Percentiles rank a stretch among this genome's conserved stretches.
phyloP scores from a whole-genome alignment of 169 alveolate genomes.

The Plasmodium coatneyi region DNA sequence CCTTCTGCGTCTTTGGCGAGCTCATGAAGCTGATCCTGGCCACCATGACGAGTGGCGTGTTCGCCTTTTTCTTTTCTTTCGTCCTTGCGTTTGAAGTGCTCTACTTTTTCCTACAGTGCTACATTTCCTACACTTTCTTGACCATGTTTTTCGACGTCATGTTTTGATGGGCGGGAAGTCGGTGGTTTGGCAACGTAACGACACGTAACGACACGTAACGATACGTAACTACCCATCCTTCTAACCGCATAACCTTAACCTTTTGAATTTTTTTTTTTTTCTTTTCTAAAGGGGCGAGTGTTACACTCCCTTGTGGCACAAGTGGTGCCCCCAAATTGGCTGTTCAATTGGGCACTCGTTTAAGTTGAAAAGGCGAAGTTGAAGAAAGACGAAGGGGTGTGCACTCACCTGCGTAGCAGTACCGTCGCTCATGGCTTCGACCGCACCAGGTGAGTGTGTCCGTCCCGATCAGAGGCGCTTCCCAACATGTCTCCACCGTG shows the following conservation, averaged over 20 bases:
- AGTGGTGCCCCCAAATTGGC: not conserved
- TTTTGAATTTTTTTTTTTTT: not conserved
- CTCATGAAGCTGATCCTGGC: conserved; percentile 89
- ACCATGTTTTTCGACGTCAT: conserved; percentile 91
- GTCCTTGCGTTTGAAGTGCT: conserved; percentile 91
- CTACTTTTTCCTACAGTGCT: conserved; percentile 90
- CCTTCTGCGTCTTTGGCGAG: conserved; percentile 91
- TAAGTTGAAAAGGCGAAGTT: not conserved
- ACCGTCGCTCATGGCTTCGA: not conserved
- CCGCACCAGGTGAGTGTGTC: not conserved
- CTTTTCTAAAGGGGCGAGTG: not conserved
- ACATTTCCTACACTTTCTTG: conserved; percentile 90
- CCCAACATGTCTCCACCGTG: not conserved
- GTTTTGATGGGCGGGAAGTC: conserved; percentile 76
- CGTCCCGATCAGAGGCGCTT: not conserved
- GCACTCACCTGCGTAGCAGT: not conserved
- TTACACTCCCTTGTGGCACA: not conserved
- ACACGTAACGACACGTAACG: not conserved
- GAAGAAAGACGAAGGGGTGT: not conserved
- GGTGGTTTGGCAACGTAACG: not conserved
- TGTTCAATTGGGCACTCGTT: not conserved
- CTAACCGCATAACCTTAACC: not conserved
- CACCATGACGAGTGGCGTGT: conserved; percentile 88
- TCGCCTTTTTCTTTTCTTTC: conserved; percentile 88
- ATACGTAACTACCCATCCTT: not conserved